phyloP scores from a whole-genome alignment of 2,329 filamentous ascomycete species.

The Monilinia fructigena region DNA sequence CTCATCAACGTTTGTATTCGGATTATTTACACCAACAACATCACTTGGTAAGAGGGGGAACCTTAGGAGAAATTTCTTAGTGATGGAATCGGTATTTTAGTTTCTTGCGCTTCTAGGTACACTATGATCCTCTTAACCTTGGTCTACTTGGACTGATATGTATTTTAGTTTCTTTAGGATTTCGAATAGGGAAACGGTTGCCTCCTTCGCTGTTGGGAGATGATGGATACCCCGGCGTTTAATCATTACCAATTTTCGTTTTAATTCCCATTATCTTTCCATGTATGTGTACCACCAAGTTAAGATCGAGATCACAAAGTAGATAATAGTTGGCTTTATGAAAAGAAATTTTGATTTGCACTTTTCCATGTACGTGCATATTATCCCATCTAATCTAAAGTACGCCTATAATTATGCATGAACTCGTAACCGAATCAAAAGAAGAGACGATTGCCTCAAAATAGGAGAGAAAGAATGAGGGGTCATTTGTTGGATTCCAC shows the following conservation, averaged over 20 bases:
- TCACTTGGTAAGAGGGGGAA: background rate
- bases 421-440: background rate
- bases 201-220: too few relatives aligned
- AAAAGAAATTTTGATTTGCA: background rate
- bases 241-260: background rate
- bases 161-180: background rate
- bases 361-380: background rate
- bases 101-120: too few relatives aligned
- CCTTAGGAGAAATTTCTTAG: too few relatives aligned
- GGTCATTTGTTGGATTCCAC: background rate
- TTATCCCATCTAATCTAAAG: background rate
- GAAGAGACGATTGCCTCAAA: background rate
- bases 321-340: background rate
- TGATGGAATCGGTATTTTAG: background rate
- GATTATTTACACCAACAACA: background rate
- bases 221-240: background rate
- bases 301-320: background rate
- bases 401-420: background rate
- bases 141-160: background rate
- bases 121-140: background rate
- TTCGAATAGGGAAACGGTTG: too few relatives aligned
- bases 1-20: background rate
- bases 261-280: background rate
- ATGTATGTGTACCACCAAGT: background rate
- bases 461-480: background rate